A percentile compares a stretch with the other conserved stretches of the same genome.
Evolutionary conservation across 345 rosid species (phyloP).

Genomic region (Euphorbia tirucalli): DNA sequence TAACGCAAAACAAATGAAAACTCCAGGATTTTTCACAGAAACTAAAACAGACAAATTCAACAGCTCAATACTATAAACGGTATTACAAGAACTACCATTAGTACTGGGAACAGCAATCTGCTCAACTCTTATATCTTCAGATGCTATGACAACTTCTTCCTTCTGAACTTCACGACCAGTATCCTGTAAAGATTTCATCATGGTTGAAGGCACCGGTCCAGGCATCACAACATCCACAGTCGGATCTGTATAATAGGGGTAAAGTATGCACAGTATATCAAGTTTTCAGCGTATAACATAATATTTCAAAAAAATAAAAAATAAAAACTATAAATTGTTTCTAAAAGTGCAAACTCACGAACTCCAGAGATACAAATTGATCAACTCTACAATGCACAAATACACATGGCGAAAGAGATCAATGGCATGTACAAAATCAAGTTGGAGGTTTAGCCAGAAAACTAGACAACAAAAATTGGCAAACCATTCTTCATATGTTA

Average conservation of each 20-base stretch:
- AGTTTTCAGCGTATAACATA: neutral
- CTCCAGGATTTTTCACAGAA: constrained; percentile 9
- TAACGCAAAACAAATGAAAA: constrained; percentile 24
- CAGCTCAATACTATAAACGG: neutral
- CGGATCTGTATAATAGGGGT: constrained; percentile 20
- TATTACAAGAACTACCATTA: constrained; percentile 25
- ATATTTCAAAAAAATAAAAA: neutral
- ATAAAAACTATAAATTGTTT: neutral
- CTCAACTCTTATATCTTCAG: constrained; percentile 27
- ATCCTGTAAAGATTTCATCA: constrained; percentile 11
- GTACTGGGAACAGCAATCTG: constrained; percentile 20
- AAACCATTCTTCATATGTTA: neutral
- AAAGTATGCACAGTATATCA: neutral
- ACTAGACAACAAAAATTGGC: neutral
- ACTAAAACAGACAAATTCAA: neutral
- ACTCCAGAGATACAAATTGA: neutral
- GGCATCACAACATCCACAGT: constrained; percentile 12
- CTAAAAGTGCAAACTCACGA: neutral
- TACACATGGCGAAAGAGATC: neutral
- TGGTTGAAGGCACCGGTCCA: constrained; percentile 20
- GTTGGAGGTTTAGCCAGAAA: neutral
- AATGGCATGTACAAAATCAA: neutral
- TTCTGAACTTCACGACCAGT: constrained; percentile 18
- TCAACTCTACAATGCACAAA: neutral
- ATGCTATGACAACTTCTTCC: constrained; percentile 17